Base-by-base conservation (phyloP, 2,329 filamentous ascomycete species). In the Chaetomium sp. region DNA sequence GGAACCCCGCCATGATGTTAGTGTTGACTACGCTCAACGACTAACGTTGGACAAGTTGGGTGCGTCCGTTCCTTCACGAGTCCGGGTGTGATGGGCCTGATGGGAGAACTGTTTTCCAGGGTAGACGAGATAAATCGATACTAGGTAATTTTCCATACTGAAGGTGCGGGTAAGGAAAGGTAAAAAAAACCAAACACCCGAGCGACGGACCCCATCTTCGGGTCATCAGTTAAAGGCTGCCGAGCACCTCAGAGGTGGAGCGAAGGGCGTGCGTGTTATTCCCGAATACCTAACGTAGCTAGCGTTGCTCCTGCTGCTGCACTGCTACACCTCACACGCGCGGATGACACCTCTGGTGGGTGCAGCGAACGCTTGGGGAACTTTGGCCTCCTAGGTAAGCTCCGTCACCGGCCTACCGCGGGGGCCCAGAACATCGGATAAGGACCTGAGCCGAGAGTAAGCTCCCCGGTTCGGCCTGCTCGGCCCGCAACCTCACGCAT, bases 1-100 rank as follows among this genome's bases (percentile, higher is more conserved):
- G 49, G 46, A 64, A 66, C 3, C 47, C 50, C 19, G 60, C 27
- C 62, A 64, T 66, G 27, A 40, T 34, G 19, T 27, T 50, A 36
- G 42, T 12, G 34, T 54, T 46, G 41, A 35, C 27, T 36, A n/a
- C 4, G 19, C 19, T 27, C 19, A 27, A 27, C 19, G 19, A 27
- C 19, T 27, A 27, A 9, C 12, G 6, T 36, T 3, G 19, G 41
- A 34, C 34, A 42, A 12, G 11, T 9, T 33, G 33, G 32, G 33
- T 11, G 14, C 5, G 41, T n/a, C 34, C 44, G 33, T 9, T 32
- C 4, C n/a, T 44, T 12, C 4, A 27, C 19, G 19, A 27, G 19
- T 27, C 19, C 19, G 19, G 19, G 19, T 27, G 19, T 27, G 19
- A 27, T 27, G 19, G 19, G 19, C 19, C 19, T 27, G n/a, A 19